Base-by-base conservation (phyloP, 1,139 yeast species). In the Scheffersomyces parashehatae region DNA sequence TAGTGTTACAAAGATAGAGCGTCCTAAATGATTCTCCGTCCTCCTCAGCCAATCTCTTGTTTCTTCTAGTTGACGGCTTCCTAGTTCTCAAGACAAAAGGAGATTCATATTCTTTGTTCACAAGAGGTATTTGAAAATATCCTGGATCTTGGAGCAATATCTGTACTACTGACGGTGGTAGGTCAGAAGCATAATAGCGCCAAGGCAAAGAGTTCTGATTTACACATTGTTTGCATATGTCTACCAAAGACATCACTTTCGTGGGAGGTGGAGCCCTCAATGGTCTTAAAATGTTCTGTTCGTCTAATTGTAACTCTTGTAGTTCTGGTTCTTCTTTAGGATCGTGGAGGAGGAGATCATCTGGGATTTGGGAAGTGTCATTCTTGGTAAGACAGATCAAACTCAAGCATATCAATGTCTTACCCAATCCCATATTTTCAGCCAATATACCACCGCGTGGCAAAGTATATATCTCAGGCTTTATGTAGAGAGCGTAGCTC, bases 381-480 rank as follows among this genome's bases (percentile, higher is more conserved):
- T 61, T 66, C 49, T 75, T 79, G 0, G 89, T 78, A 7, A 76
- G 55, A 50, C 85, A 77, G 0, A 84, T 71, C 38, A 85, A 65
- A 6, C 86, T 81, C 14, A 85, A 60, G 52, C 88, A 83, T 4
- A 85, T 84, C 36, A 82, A 68, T 0, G 90, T 84, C 56, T 85
- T 85, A 0, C 91, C 91, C 13, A 83, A 62, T 0, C 90, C 91
- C 90, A 85, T 85, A 73, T 83, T 83, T 51, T 85, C 91, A 0
- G 88, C 88, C 10, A 85, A 62, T 2, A 85, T 82, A 0, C 90
- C 91, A 12, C 90, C 90, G 49, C 75, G 61, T 0, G 87, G 83
- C 3, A 79, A 63, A 15, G 54, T 50, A 52, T 71, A 79, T 2
- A 61, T 48, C 20, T 69, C 75, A 0, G 85, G 81, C 3, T 55